phyloP scores from a whole-genome alignment of 2,329 filamentous ascomycete genomes.

The Nothopassalora personata region DNA sequence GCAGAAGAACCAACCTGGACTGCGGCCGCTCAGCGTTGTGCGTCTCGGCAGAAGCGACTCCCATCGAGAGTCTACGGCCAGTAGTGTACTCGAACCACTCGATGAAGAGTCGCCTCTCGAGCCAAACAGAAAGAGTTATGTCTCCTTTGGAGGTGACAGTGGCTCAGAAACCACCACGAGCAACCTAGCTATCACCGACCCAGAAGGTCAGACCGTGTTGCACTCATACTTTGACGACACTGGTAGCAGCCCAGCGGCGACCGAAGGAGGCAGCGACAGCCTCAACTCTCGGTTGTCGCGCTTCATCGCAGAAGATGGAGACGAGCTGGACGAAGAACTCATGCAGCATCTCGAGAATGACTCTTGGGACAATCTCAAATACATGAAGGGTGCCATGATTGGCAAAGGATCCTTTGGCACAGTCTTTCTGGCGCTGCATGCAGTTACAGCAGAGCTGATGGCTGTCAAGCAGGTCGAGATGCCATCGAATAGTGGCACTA shows the following conservation, averaged over 20 bases:
- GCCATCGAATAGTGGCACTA: conserved; percentile 68
- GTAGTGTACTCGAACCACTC: conserved; percentile 80
- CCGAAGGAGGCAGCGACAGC: conserved; percentile 50
- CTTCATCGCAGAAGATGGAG: conserved; percentile 82
- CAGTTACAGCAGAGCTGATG: conserved; percentile 93
- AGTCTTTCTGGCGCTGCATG: conserved; percentile 90
- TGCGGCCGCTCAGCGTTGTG: conserved; percentile 57
- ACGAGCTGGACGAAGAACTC: conserved; percentile 84
- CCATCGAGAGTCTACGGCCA: conserved; percentile 83
- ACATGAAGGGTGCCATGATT: conserved; percentile 98
- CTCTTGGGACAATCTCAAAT: conserved; percentile 94
- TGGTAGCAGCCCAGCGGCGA: conserved; percentile 60
- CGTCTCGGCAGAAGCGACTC: conserved; percentile 52
- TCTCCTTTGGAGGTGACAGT: conserved; percentile 73
- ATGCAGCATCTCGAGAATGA: conserved; percentile 86
- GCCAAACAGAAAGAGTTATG: conserved; percentile 89
- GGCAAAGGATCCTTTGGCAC: conserved; percentile 95
- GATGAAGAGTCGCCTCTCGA: conserved; percentile 86
- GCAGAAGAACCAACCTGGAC: conserved; percentile 37
- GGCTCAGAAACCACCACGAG: conserved; percentile 61
- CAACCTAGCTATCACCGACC: conserved; percentile 67
- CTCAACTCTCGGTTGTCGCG: conserved; percentile 77
- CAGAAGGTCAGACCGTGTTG: conserved; percentile 63
- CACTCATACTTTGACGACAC: conserved; percentile 84
- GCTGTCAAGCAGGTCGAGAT: conserved; percentile 98